A percentile compares a stretch with the other conserved stretches of the same genome.
Conservation (phyloP, 805 yeast species). For the Ogataea parapolymorpha region DNA sequence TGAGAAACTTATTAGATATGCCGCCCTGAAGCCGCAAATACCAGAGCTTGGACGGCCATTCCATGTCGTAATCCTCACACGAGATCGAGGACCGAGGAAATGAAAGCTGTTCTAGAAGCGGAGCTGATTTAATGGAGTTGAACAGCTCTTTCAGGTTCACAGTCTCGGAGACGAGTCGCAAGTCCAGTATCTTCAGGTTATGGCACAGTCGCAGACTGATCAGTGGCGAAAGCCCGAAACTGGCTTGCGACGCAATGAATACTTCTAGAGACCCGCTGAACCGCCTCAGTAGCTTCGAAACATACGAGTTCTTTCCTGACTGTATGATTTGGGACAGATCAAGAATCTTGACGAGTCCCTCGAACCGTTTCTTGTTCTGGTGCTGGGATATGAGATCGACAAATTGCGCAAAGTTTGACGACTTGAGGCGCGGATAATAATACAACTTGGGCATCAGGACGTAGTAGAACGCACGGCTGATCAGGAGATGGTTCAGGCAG, state of each 20-base stretch:
- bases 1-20: constrained; percentile 74
- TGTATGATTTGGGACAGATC: constrained; percentile 82
- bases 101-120: constrained; percentile 65
- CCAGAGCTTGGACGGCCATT: constrained; percentile 80
- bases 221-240: constrained; percentile 89
- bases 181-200: constrained; percentile 61
- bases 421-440: constrained; percentile 54
- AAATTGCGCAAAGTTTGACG: constrained; percentile 68
- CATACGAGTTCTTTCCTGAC: constrained; percentile 86
- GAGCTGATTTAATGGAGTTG: constrained; percentile 61
- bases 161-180: constrained; percentile 86
- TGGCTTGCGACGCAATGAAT: constrained; percentile 90
- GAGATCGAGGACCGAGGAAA: constrained; percentile 86
- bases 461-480: constrained; percentile 59
- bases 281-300: constrained; percentile 76
- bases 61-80: constrained; percentile 53
- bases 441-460: constrained; percentile 67
- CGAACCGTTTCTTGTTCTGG: constrained; percentile 46
- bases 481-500: constrained; percentile 50
- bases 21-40: constrained; percentile 85
- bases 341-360: constrained; percentile 57
- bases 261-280: constrained; percentile 61
- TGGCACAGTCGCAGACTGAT: constrained; percentile 74
- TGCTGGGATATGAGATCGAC: constrained; percentile 56
- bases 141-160: constrained; percentile 80